Evolutionary conservation across 1,284 basidiomycete genomes (phyloP).

Genomic region (Sanguinoderma infundibulare): DNA sequence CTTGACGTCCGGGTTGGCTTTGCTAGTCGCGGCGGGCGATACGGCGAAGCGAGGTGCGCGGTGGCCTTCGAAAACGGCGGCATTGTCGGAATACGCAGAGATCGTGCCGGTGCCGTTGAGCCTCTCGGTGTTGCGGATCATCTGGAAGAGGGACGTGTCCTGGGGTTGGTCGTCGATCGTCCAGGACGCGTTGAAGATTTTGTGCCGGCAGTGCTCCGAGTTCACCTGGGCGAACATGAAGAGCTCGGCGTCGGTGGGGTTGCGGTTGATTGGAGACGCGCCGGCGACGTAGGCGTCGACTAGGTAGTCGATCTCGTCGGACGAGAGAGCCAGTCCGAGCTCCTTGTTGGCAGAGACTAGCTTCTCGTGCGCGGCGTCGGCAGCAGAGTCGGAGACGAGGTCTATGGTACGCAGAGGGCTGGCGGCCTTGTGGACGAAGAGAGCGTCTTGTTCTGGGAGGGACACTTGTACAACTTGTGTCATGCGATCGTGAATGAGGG

Average conservation of each 20-base stretch:
- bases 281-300: constrained; percentile 87
- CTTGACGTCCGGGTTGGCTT: constrained; percentile 38
- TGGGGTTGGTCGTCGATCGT: constrained; percentile 78
- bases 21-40: constrained; percentile 40
- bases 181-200: constrained; percentile 99
- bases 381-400: constrained; percentile 42
- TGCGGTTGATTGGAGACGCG: constrained; percentile 64
- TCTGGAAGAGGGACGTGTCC: constrained; percentile 88
- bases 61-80: constrained; percentile 90
- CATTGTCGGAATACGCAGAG: constrained; percentile 98
- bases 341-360: constrained; percentile 83
- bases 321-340: constrained; percentile 89
- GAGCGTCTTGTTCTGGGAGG: constrained; percentile 59
- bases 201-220: constrained; percentile 99
- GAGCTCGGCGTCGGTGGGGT: constrained; percentile 96
- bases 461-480: constrained; percentile 78
- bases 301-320: constrained; percentile 93
- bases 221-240: constrained; percentile 99
- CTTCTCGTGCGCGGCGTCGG: constrained; percentile 50
- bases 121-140: constrained; percentile 98
- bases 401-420: constrained; percentile 76
- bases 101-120: constrained; percentile 80
- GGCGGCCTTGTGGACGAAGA: constrained; percentile 78
- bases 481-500: constrained; percentile 93
- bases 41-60: constrained; percentile 82